These are phyloP conservation scores for Syncephalis plumigaleata DNA, from an alignment of 371 early-diverging fungal genomes.

Conservation along the genomic window DNA sequence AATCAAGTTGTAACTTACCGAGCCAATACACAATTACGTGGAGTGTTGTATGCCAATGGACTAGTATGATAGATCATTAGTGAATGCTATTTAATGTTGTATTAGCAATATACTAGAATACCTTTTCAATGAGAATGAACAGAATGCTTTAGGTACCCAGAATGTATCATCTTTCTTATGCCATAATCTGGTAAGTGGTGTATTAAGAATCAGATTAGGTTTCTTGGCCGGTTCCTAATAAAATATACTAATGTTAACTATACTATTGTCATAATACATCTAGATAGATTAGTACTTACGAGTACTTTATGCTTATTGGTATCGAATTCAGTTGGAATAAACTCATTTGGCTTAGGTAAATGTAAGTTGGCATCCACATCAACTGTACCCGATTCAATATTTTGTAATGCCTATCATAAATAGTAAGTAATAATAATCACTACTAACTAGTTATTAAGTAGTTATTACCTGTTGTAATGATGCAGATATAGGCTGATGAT, in stretches of 20 bases:
- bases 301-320: slow-evolving; percentile 19
- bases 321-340: slow-evolving; percentile 61
- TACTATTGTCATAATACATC: no score
- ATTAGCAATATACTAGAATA: no score
- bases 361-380: slow-evolving; percentile 31
- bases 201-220: slow-evolving; percentile 41
- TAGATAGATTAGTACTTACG: no score
- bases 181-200: slow-evolving; percentile 59
- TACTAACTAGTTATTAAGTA: neutral
- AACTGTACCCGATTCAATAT: slow-evolving; percentile 25
- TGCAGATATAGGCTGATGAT: slow-evolving; percentile 33
- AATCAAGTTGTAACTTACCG: no score
- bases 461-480: slow-evolving; percentile 29
- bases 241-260: no score
- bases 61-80: no score
- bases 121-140: slow-evolving; percentile 24
- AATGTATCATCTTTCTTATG: slow-evolving; percentile 87
- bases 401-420: neutral
- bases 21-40: slow-evolving; percentile 21
- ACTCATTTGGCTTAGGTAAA: slow-evolving; percentile 61
- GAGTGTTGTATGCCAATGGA: slow-evolving; percentile 42
- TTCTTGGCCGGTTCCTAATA: slow-evolving; percentile 11
- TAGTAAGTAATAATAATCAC: no score
- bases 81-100: no score
- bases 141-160: slow-evolving; percentile 57